phyloP scores from a whole-genome alignment of 31 red algal species.

The Asparagopsis taxiformis region DNA sequence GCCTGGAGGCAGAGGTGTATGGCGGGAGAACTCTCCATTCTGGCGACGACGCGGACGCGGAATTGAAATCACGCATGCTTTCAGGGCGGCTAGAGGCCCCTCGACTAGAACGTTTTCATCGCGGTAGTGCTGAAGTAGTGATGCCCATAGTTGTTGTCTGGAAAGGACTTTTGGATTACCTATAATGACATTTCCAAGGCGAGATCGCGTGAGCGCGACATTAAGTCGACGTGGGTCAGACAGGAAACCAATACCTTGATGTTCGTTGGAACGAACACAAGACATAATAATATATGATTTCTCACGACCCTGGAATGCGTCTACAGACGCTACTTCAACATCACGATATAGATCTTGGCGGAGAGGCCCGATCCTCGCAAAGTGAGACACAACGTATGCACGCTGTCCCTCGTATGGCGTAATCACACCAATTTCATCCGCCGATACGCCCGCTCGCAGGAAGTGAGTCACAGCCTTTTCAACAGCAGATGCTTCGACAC shows the following conservation, averaged over 20 bases:
- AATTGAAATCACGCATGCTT: constrained; percentile 65
- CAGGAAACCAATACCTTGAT: constrained; percentile 90
- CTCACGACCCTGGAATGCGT: constrained; percentile 95
- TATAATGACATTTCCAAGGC: constrained; percentile 73
- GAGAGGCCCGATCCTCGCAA: constrained; percentile 77
- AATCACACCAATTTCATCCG: constrained; percentile 88
- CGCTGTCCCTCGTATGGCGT: constrained; percentile 97
- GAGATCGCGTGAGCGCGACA: constrained; percentile 88
- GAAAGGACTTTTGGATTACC: constrained; percentile 93
- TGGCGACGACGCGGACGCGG: constrained; percentile 67
- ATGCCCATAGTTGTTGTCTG: constrained; percentile 75
- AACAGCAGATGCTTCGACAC: constrained; percentile 78
- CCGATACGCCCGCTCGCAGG: constrained; percentile 63
- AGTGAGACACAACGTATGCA: constrained; percentile 84
- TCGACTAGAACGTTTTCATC: constrained; percentile 83
- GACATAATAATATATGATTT: constrained; percentile 86
- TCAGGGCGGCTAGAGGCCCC: constrained; percentile 76
- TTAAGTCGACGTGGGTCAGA: constrained; percentile 82
- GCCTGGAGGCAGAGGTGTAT: constrained; percentile 59
- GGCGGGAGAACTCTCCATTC: constrained; percentile 66
- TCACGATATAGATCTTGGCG: constrained; percentile 83
- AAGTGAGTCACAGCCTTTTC: constrained; percentile 87
- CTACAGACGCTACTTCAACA: constrained; percentile 92
- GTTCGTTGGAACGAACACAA: constrained; percentile 92
- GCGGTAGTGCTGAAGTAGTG: constrained; percentile 72